Evolutionary conservation across 1,284 basidiomycete species (phyloP), one percentile per base, ranked within the genome.

Genomic region (Leccinum fuscescens): DNA sequence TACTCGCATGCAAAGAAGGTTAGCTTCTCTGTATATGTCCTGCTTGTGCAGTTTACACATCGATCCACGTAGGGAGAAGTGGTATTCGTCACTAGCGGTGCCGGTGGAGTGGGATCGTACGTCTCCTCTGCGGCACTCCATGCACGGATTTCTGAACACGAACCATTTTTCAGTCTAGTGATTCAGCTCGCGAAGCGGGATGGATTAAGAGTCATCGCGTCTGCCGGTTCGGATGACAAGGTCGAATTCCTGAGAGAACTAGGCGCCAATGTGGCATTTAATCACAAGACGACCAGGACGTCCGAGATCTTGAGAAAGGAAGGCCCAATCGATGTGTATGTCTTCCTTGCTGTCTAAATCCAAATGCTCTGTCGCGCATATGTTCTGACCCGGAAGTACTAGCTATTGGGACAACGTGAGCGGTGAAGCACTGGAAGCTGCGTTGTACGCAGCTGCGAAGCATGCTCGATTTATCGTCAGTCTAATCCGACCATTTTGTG

Each of bases 391-490:
- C 0, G 6, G 9, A 17, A 3, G 4, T 14, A 0, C 29, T 5
- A 85, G 82, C 7, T 80, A 77, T 63, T 82, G 79, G 75, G 79
- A 82, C 63, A 80, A 82, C 69, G 86, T 89, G 56, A 89, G 90
- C 3, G 90, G 90, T 0, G 80, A 85, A 63, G 84, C 82, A 4
- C 77, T 90, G 8, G 86, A 90, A 51, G 75, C 81, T 35, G 83
- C 82, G 0, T 69, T 91, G 14, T 75, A 78, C 3, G 76, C 80
- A 54, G 79, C 89, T 15, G 81, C 81, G 15, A 71, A 70, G 2
- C 69, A 78, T 33, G 86, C 83, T 1, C 73, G 85, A 8, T 83
- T 90, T 66, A 69, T 71, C 15, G 65, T 61, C 1, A 54, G 69
- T 61, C 2, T 14, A 2, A 6, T 31, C 20, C 2, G 6, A 1